Evolutionary conservation across 2,329 filamentous ascomycete species (phyloP), one percentile per base, ranked within the genome.

Genomic region (Beauveria australis): DNA sequence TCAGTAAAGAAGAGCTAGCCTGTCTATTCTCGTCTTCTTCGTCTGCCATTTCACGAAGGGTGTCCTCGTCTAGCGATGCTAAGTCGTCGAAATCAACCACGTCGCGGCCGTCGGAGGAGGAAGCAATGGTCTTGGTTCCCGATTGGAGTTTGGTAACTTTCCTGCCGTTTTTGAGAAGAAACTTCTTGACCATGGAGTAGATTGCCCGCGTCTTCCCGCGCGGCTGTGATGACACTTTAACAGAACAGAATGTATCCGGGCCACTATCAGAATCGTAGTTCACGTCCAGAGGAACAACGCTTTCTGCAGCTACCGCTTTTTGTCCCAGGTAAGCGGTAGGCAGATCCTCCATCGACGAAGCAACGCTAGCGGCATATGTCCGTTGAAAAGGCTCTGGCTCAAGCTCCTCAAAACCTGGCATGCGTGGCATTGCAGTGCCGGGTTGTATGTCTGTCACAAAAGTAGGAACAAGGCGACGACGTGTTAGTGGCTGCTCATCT

Each of bases 41-140:
- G 33, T 81, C 74, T 51, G 86, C 78, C 10, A 89, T 87, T 67
- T 89, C 87, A 48, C 73, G 73, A 75, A 79, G 81, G 0, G 83
- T 87, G 41, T 82, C 78, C 12, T 80, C 76, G 65, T 89, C 86
- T 3, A 67, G 60, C 3, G 67, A 67, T 5, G 71, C 69, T 3
- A 73, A 48, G 44, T 72, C 69, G n/a, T 65, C 64, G 6, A 72
- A 57, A 63, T 80, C 82, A 33, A 80, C 75, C 3, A 78, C 78
- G 9, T 79, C 71, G 53, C 76, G 71, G 7, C 65, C 68, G 40
- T 67, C 63, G 16, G 70, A 63, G 2, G 63, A 63, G 9, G 65
- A 55, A 18, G 41, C 22, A 48, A 18, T n/a, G 19, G 53, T 47
- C 2, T 61, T 41, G 37, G 16, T 10, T 4, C 60, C 60, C 8